Base-by-base conservation (phyloP, 306 rosid species). In the Castanea sativa region DNA sequence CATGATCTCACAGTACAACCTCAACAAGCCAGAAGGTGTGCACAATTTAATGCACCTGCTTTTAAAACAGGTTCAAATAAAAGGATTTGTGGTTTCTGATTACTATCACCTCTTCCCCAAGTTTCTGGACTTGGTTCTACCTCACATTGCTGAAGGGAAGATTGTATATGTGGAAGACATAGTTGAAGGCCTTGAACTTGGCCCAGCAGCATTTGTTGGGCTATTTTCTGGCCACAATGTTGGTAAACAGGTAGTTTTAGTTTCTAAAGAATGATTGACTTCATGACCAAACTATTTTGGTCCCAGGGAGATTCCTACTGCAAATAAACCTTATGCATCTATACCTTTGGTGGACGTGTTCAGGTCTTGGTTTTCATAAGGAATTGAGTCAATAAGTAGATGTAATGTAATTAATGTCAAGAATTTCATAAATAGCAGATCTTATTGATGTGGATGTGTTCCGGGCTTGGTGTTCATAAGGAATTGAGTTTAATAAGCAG, bases 1-100 rank as follows among this genome's bases (percentile, higher is more conserved):
- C 19, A 70, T 85, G 88, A 85, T 85, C 51, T 85, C 88, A 12
- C 85, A 81, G 69, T 81, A 85, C 85, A 81, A 85, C 45, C 83
- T 85, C 0, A 76, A 75, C 13, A 35, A 85, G 78, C 59, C 33
- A 3, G 85, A 85, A 68, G 85, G 88, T 0, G 83, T 81, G 2
- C 75, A 78, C 3, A 85, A 85, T 35, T 35, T 85, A 13, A 11
- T 19, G 55, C 2, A 6, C 32, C 38, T 85, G 13, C 27, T 81
- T 4, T 0, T 1, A 2, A 78, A 81, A 32, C 67, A 72, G 35
- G 5, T 78, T 41, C 81, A 55, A 5, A 77, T 85, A 60, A 51
- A 81, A 74, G 85, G 88, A 0, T 85, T 81, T 52, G 0, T 29
- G 23, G 75, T 30, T 61, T 1, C n/a, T 1, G 73, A 65, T 61